Evolutionary conservation across 2,329 filamentous ascomycete genomes (phyloP), one percentile per base, ranked within the genome.

Genomic region (Sporothrix brasiliensis): DNA sequence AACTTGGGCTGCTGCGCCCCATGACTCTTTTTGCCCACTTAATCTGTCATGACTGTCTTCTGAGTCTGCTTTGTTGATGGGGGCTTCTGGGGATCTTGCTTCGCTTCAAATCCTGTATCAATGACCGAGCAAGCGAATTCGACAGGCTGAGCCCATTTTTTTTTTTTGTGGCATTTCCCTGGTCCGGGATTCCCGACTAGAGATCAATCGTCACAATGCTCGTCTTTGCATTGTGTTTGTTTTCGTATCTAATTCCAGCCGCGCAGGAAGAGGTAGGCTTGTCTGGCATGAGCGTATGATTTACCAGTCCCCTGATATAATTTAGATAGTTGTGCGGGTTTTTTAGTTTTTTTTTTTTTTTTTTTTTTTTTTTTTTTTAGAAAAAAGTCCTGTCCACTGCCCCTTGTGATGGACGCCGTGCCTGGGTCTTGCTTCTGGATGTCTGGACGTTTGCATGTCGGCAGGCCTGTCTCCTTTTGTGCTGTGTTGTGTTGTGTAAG

Each of bases 1-100:
- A 44, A 61, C 21, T 44, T 44, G 56, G 30, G 34, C 16, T 47
- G 60, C 63, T 52, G 63, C 27, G 47, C 44, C 47, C 19, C 53
- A 19, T 66, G 47, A 66, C 63, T 66, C 63, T 34, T 39, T 11
- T 30, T 21, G 16, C 56, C 39, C 39, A 63, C 21, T 27, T 34
- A 16, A 19, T 5, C 47, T 27, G 39, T 47, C 39, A 27, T 66
- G 47, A 66, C 63, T 65, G 14, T 39, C 44, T 41, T 66, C 47
- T 52, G 27, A 50, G 19, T 52, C n/a, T 47, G 4, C 30, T 39
- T 52, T n/a, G 7, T 52, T 53, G 16, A 34, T 9, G 7, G 34
- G 6, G 6, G 34, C 1, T 30, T 54, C 21, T 54, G 10, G 4
- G 27, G 3, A 5, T 56, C 24, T 16, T 66, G 27, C 21, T 21